These are phyloP conservation scores for Colletotrichum ledebouriae DNA, from an alignment of 2,329 filamentous ascomycete species.

Conservation along the genomic window DNA sequence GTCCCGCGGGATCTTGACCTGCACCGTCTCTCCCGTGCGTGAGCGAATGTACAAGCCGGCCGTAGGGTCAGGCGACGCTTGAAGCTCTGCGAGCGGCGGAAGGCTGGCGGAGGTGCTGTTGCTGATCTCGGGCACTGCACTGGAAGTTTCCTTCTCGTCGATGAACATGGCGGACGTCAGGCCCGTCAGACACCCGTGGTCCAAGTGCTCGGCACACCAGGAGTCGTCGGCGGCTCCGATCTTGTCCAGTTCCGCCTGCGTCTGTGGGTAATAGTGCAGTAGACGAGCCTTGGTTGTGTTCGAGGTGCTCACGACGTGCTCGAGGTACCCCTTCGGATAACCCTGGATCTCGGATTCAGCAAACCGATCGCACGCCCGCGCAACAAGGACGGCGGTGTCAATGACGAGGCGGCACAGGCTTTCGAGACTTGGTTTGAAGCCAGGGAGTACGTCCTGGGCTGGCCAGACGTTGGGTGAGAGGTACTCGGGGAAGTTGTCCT, in stretches of 20 bases:
- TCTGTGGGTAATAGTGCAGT: slow-evolving; percentile 89
- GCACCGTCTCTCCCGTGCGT: slow-evolving; percentile 83
- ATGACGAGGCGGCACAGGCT: slow-evolving; percentile 87
- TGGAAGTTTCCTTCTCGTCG: slow-evolving; percentile 72
- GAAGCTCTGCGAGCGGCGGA: slow-evolving; percentile 76
- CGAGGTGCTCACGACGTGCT: slow-evolving; percentile 87
- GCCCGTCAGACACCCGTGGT: slow-evolving; percentile 94
- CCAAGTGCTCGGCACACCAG: slow-evolving; percentile 84
- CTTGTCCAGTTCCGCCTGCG: slow-evolving; percentile 36
- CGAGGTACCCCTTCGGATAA: slow-evolving; percentile 84
- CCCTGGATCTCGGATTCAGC: slow-evolving; percentile 82
- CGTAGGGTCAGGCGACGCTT: slow-evolving; percentile 81
- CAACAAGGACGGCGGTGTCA: slow-evolving; percentile 89
- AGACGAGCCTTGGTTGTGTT: slow-evolving; percentile 91
- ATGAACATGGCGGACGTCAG: slow-evolving; percentile 97
- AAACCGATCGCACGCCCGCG: slow-evolving; percentile 89
- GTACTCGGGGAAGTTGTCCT: slow-evolving; percentile 84
- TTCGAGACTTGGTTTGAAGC: slow-evolving; percentile 80
- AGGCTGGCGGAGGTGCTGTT: slow-evolving; percentile 49
- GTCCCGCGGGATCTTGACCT: slow-evolving; percentile 91
- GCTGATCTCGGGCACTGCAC: slow-evolving; percentile 51
- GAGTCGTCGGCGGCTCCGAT: slow-evolving; percentile 75
- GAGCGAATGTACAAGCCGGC: slow-evolving; percentile 96
- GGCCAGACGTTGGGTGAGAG: slow-evolving; percentile 94
- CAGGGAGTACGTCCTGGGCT: slow-evolving; percentile 73